Conservation (phyloP, 345 rosid species). For the Boechera divaricarpa region DNA sequence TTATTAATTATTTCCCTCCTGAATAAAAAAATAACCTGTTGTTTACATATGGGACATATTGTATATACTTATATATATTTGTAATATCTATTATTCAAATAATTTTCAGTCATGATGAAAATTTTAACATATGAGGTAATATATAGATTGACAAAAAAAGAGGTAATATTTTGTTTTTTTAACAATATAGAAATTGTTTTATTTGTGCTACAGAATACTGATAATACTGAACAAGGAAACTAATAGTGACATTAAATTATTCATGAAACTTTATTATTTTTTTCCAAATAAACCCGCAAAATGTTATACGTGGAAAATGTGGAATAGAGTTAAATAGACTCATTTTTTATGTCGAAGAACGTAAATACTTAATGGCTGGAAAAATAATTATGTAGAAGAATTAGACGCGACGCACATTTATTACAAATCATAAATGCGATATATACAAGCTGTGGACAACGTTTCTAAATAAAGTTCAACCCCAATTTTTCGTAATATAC, state of each 20-base stretch:
- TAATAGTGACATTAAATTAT: slow-evolving; percentile 5
- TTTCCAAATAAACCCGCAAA: slow-evolving; percentile 16
- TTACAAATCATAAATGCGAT: slow-evolving; percentile 42
- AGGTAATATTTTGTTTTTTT: not conserved
- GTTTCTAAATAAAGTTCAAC: slow-evolving; percentile 29
- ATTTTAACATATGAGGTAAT: not conserved
- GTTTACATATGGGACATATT: not conserved
- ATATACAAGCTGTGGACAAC: slow-evolving; percentile 39
- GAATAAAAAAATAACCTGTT: not conserved
- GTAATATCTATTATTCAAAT: not conserved
- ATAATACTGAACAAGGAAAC: slow-evolving; percentile 11
- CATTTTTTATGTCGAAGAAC: slow-evolving; percentile 23
- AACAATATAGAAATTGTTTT: not conserved
- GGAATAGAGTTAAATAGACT: slow-evolving; percentile 7
- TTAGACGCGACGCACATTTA: slow-evolving; percentile 39
- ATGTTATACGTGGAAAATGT: not conserved
- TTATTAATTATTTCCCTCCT: not conserved
- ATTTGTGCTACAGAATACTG: not conserved
- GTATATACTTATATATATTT: not conserved
- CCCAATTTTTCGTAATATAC: not conserved
- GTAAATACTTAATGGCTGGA: not conserved
- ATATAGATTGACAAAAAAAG: not conserved
- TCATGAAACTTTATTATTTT: slow-evolving; percentile 19
- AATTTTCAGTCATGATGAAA: not conserved
- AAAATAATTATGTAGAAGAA: slow-evolving; percentile 33